phyloP scores from a whole-genome alignment of 2,329 filamentous ascomycete species.

The Fusarium anguioides region DNA sequence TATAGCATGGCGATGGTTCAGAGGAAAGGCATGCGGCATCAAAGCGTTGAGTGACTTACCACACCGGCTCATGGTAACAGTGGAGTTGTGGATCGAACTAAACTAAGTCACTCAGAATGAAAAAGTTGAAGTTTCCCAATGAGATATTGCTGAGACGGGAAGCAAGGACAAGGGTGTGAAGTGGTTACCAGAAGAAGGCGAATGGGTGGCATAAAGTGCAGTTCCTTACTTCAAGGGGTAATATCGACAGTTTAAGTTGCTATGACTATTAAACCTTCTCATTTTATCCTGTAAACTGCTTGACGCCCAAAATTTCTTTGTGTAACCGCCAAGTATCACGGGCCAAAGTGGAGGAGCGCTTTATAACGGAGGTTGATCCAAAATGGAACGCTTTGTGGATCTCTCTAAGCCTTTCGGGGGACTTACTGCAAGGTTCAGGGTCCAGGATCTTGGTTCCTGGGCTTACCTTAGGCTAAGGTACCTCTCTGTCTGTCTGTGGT shows the following conservation, averaged over 20 bases:
- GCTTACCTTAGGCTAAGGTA: no score
- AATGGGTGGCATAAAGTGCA: conserved; percentile 21
- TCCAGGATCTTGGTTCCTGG: conserved; percentile 19
- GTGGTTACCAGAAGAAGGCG: conserved; percentile 20
- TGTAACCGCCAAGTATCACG: conserved; percentile 15
- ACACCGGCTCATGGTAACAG: not conserved
- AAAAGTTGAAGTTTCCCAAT: conserved; percentile 12
- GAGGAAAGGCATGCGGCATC: not conserved
- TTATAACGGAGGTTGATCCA: conserved; percentile 15
- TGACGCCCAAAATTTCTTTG: conserved; percentile 1
- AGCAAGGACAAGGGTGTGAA: conserved; percentile 44
- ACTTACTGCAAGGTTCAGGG: conserved; percentile 12
- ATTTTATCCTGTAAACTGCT: conserved; percentile 7
- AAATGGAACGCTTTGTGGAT: conserved; percentile 21
- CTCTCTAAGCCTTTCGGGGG: not conserved
- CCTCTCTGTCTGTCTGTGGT: no score
- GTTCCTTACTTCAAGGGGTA: conserved; percentile 25
- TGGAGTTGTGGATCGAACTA: not conserved
- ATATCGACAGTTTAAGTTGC: not conserved
- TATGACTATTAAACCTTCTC: not conserved
- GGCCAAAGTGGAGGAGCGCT: not conserved
- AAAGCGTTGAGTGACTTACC: not conserved
- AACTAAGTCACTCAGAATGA: conserved; percentile 10
- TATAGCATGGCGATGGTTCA: not conserved
- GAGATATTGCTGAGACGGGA: conserved; percentile 15